These are phyloP conservation scores for Aureobasidium pullulans DNA, from an alignment of 2,329 filamentous ascomycete genomes.

Conservation along the genomic window DNA sequence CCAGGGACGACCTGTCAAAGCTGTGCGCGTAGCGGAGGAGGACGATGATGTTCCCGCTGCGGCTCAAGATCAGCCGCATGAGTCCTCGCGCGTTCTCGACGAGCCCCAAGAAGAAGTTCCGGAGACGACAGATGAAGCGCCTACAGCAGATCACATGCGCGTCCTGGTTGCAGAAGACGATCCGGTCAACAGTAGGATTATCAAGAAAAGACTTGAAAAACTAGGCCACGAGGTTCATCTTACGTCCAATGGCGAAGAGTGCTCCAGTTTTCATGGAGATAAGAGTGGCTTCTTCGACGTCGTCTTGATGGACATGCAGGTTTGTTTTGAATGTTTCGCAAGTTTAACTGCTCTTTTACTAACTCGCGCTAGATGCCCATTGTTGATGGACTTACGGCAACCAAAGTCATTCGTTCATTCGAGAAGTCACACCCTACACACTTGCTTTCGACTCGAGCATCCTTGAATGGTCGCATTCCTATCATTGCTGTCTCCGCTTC, in stretches of 20 bases:
- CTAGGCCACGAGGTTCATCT: conserved; percentile 63
- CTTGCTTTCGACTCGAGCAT: conserved; percentile 52
- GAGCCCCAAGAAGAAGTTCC: conserved; percentile 14
- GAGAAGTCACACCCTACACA: conserved; percentile 50
- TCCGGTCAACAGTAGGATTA: conserved; percentile 74
- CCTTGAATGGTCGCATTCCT: conserved; percentile 59
- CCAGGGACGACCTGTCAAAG: conserved; percentile 36
- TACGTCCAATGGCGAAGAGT: conserved; percentile 79
- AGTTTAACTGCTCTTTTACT: conserved; percentile 8
- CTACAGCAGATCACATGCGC: conserved; percentile 40
- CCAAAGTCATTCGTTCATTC: conserved; percentile 72
- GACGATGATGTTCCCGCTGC: not conserved
- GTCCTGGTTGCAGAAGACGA: conserved; percentile 83
- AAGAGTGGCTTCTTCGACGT: conserved; percentile 61
- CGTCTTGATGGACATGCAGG: conserved; percentile 89
- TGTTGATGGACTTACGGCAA: conserved; percentile 72
- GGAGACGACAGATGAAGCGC: conserved; percentile 15
- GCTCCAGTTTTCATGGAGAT: conserved; percentile 62
- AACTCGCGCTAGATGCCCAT: conserved; percentile 68
- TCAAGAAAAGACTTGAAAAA: conserved; percentile 73
- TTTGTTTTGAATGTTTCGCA: conserved; percentile 33
- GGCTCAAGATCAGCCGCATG: conserved; percentile 5
- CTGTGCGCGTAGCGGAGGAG: conserved; percentile 42
- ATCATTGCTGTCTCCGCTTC: conserved; percentile 86
- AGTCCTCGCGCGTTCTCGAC: not conserved